Conservation (phyloP, 2,329 filamentous ascomycete genomes). For the Trichophyton benhamiae region DNA sequence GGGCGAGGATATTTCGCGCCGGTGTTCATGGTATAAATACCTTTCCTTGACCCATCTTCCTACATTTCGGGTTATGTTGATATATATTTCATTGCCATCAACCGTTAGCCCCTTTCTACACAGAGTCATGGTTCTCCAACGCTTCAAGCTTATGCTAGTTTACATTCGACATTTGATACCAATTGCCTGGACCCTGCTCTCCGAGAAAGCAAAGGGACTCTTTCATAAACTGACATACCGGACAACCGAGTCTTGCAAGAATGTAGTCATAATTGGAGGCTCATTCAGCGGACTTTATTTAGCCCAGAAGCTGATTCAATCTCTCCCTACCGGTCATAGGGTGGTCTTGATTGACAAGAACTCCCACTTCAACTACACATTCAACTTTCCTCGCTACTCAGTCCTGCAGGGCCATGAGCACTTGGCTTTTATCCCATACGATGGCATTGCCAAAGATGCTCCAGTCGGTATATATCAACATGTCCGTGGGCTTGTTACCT, state of each 20-base stretch:
- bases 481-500: conserved; percentile 32
- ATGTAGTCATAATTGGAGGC: conserved; percentile 46
- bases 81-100: too few species aligned
- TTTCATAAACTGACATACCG: too few species aligned
- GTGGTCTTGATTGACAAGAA: conserved; percentile 49
- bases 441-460: conserved; percentile 26
- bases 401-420: conserved; percentile 46
- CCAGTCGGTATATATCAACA: conserved; percentile 30
- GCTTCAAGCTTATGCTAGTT: too few species aligned
- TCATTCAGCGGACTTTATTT: conserved; percentile 46
- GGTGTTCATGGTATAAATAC: too few species aligned
- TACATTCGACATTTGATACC: too few species aligned
- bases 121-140: too few species aligned
- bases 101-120: too few species aligned
- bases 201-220: too few species aligned
- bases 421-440: conserved; percentile 50
- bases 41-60: too few species aligned
- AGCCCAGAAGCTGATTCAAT: conserved; percentile 36
- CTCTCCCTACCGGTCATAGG: conserved; percentile 39
- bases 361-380: conserved; percentile 50
- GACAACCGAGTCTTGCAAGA: conserved; percentile 19
- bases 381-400: conserved; percentile 47
- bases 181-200: too few species aligned
- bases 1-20: too few species aligned
- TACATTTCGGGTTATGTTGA: too few species aligned